phyloP scores from a whole-genome alignment of 768 basidiomycete species.

The Hericium coralloides region DNA sequence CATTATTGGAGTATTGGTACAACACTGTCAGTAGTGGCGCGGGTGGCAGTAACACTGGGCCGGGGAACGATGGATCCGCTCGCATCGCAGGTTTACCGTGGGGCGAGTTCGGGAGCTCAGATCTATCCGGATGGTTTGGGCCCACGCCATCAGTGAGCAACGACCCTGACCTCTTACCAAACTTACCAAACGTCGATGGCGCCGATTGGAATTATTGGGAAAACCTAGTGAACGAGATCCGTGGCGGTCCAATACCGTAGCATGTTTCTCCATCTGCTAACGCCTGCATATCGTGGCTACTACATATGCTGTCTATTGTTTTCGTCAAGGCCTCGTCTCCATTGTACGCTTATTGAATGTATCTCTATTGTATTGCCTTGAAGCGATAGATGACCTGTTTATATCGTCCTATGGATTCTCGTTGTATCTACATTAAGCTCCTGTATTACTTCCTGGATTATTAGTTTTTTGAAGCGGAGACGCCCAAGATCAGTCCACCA shows the following conservation, averaged over 20 bases:
- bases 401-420: too few relatives aligned
- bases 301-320: background rate
- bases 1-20: constrained; percentile 78
- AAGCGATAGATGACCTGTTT: background rate
- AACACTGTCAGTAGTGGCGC: constrained; percentile 65
- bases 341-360: background rate
- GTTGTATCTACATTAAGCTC: too few relatives aligned
- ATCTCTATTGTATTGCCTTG: background rate
- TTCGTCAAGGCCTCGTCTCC: background rate
- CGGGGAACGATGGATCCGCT: constrained; percentile 27
- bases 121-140: constrained; percentile 15
- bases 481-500: too few relatives aligned
- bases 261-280: background rate
- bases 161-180: background rate
- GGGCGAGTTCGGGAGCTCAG: constrained; percentile 13
- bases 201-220: constrained; percentile 15
- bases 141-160: background rate
- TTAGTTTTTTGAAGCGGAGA: too few relatives aligned
- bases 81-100: constrained; percentile 15
- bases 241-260: constrained; percentile 11
- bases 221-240: constrained; percentile 15
- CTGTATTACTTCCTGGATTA: too few relatives aligned
- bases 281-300: background rate
- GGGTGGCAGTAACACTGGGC: constrained; percentile 3
- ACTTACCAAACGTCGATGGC: constrained; percentile 4